Conservation (phyloP, 2,329 filamentous ascomycete species). For the Exophiala oligosperma region DNA sequence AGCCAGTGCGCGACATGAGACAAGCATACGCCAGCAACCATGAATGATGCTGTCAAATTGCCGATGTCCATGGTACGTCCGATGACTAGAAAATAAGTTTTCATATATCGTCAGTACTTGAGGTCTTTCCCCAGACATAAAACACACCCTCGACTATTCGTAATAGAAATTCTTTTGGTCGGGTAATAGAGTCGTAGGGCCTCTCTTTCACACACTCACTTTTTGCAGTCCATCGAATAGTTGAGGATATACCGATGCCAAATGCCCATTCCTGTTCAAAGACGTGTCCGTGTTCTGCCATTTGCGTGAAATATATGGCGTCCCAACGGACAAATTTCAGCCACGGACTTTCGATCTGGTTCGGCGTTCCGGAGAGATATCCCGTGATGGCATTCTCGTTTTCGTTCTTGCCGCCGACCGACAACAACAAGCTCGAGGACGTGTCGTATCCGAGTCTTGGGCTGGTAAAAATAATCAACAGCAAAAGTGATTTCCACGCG, state of each 20-base stretch:
- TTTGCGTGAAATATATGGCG: conserved; percentile 59
- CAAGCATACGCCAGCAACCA: conserved; percentile 64
- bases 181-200: too few species aligned
- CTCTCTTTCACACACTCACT: conserved; percentile 20
- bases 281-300: conserved; percentile 55
- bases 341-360: conserved; percentile 30
- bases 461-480: conserved; percentile 49
- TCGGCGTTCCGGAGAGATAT: conserved; percentile 9
- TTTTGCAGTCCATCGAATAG: conserved; percentile 22
- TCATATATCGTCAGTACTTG: not conserved
- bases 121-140: not conserved
- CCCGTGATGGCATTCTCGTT: not conserved
- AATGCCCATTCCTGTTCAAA: conserved; percentile 70
- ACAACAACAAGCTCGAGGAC: conserved; percentile 54
- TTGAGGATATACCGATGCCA: conserved; percentile 51
- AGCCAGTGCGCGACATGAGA: conserved; percentile 75
- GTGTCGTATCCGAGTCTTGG: conserved; percentile 65
- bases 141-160: too few species aligned
- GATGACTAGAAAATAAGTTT: conserved; percentile 10
- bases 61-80: not conserved
- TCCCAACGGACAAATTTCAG: conserved; percentile 61
- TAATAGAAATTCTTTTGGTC: too few species aligned
- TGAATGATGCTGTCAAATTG: conserved; percentile 16
- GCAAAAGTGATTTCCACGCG: conserved; percentile 58
- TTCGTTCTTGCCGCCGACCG: too few species aligned